Percentiles rank a stretch among this genome's conserved stretches.
phyloP scores from a whole-genome alignment of 2,329 filamentous ascomycete genomes.

The Drechmeria coniospora region DNA sequence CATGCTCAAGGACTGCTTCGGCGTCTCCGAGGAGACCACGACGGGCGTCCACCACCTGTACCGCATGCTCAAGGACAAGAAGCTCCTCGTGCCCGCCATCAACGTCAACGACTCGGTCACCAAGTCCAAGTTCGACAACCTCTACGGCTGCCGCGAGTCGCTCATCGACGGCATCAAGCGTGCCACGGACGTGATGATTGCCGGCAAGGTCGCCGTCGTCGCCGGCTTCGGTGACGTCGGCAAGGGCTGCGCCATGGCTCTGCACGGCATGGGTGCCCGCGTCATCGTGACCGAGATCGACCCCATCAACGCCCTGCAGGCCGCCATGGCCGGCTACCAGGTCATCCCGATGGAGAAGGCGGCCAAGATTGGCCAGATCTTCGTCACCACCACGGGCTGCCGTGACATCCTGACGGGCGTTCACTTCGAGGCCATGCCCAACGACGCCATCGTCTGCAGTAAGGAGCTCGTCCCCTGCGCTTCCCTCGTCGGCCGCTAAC shows the following conservation, averaged over 20 bases:
- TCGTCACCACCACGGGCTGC: slow-evolving; percentile 98
- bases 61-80: slow-evolving; percentile 84
- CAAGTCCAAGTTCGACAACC: slow-evolving; percentile 99
- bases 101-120: slow-evolving; percentile 99
- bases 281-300: slow-evolving; percentile 95
- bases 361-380: slow-evolving; percentile 79
- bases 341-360: slow-evolving; percentile 98
- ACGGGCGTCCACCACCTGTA: slow-evolving; percentile 99
- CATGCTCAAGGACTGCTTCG: slow-evolving; percentile 95
- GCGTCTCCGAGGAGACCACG: slow-evolving; percentile 98
- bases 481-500: neutral
- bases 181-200: slow-evolving; percentile 99
- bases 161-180: slow-evolving; percentile 99
- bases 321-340: slow-evolving; percentile 92
- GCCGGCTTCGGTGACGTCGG: slow-evolving; percentile 98
- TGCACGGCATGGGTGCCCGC: slow-evolving; percentile 92
- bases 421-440: slow-evolving; percentile 92
- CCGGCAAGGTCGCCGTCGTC: slow-evolving; percentile 94
- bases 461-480: slow-evolving; percentile 18
- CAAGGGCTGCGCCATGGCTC: slow-evolving; percentile 94
- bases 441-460: slow-evolving; percentile 98
- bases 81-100: slow-evolving; percentile 86
- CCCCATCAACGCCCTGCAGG: slow-evolving; percentile 98
- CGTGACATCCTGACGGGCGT: slow-evolving; percentile 85
- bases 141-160: slow-evolving; percentile 98